A percentile compares a stretch with the other conserved stretches of the same genome.
Evolutionary conservation across 2,329 filamentous ascomycete genomes (phyloP).

Genomic region (Amphichorda felina): DNA sequence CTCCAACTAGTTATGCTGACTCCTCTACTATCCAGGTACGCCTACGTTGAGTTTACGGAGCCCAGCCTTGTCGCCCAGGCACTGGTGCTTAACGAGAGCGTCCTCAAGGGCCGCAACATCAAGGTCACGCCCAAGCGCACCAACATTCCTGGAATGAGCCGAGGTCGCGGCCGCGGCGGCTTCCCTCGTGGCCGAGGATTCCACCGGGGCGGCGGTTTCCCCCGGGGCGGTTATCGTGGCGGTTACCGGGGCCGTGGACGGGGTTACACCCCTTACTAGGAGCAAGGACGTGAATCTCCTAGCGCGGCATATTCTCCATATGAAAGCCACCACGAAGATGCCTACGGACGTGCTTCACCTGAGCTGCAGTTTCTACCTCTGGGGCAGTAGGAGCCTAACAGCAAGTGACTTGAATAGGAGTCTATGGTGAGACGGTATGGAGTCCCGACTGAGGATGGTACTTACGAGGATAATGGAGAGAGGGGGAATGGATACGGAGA

Average conservation of each 20-base stretch:
- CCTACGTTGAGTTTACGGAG: slow-evolving; percentile 97
- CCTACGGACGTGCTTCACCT: no score
- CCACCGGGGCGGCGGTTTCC: slow-evolving; percentile 15
- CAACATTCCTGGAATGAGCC: slow-evolving; percentile 88
- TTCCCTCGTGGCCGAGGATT: slow-evolving; percentile 37
- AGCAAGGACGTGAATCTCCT: slow-evolving; percentile 16
- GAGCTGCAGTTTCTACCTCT: no score
- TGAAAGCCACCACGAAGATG: not conserved
- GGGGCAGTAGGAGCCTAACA: no score
- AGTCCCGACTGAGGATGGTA: no score
- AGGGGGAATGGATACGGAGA: not conserved
- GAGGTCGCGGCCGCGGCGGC: slow-evolving; percentile 52
- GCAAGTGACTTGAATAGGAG: no score
- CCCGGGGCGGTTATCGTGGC: slow-evolving; percentile 51
- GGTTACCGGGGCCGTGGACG: slow-evolving; percentile 57
- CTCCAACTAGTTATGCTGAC: slow-evolving; percentile 5
- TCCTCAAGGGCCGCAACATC: slow-evolving; percentile 88
- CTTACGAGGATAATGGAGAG: no score
- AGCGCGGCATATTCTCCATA: not conserved
- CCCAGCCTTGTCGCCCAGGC: slow-evolving; percentile 87
- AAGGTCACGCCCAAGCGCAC: slow-evolving; percentile 95
- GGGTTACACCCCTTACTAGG: slow-evolving; percentile 54
- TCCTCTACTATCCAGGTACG: slow-evolving; percentile 52
- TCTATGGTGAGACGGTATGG: no score
- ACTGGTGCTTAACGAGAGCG: slow-evolving; percentile 88